These are phyloP conservation scores for Rhizopogon vinicolor DNA, from an alignment of 768 basidiomycete species.

Conservation along the genomic window DNA sequence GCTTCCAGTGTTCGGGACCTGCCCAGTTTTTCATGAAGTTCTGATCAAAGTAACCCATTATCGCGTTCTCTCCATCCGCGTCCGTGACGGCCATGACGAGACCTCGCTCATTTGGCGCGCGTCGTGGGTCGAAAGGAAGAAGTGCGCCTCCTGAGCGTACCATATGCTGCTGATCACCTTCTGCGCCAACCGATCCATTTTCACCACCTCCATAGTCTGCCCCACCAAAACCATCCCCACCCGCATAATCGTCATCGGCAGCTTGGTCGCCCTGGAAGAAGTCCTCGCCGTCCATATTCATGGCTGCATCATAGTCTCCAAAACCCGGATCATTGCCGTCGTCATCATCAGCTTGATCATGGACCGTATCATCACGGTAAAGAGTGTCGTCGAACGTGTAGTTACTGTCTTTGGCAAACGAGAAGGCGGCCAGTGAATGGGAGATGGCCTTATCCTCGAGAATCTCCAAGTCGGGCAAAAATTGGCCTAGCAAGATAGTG, in stretches of 20 bases:
- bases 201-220: conserved; percentile 37
- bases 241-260: conserved; percentile 42
- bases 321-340: conserved; percentile 23
- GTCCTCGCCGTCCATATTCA: conserved; percentile 45
- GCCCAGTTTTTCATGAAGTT: conserved; percentile 93
- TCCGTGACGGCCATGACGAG: conserved; percentile 84
- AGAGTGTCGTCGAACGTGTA: conserved; percentile 61
- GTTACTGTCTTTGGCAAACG: conserved; percentile 64
- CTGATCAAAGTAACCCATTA: conserved; percentile 89
- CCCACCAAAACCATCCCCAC: conserved; percentile 32
- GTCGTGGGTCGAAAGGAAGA: conserved; percentile 82
- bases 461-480: conserved; percentile 63
- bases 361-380: conserved; percentile 50
- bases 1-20: conserved; percentile 97
- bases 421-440: conserved; percentile 75
- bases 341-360: conserved; percentile 29
- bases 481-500: conserved; percentile 44
- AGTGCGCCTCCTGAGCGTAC: conserved; percentile 39
- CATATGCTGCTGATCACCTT: conserved; percentile 35
- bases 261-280: conserved; percentile 66
- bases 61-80: conserved; percentile 48
- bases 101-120: conserved; percentile 71
- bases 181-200: conserved; percentile 40
- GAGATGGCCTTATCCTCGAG: conserved; percentile 73
- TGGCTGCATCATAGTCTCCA: conserved; percentile 18